Percentiles rank a stretch among this genome's conserved stretches.
These are phyloP conservation scores for Blastobotrys illinoisensis DNA, from an alignment of 1,139 yeast genomes.

Conservation along the genomic window DNA sequence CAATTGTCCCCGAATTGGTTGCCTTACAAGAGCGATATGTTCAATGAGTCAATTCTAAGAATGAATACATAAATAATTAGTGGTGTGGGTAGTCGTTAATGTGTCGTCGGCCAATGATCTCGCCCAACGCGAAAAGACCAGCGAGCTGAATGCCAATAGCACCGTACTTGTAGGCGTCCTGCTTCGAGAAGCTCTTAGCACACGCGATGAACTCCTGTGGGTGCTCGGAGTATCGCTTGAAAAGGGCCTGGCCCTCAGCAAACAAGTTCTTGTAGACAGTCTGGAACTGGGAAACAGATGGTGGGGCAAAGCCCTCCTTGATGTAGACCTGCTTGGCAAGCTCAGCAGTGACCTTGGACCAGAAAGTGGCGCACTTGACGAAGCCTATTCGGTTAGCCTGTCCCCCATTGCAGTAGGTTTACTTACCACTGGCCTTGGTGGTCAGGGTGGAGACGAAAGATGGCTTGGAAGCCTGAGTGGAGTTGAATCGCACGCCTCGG, in stretches of 20 bases:
- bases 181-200: conserved; percentile 49
- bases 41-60: not conserved
- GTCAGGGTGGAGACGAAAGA: conserved; percentile 41
- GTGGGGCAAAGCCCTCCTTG: conserved; percentile 92
- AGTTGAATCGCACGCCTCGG: conserved; percentile 38
- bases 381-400: conserved; percentile 10
- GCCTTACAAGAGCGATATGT: too few relatives aligned
- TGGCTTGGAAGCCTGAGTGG: conserved; percentile 35
- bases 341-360: conserved; percentile 87
- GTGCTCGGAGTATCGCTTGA: conserved; percentile 33
- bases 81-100: conserved; percentile 69
- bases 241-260: conserved; percentile 46
- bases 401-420: not conserved
- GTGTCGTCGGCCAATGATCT: conserved; percentile 92
- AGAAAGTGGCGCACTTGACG: conserved; percentile 46
- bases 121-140: conserved; percentile 93
- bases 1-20: too few relatives aligned
- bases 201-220: conserved; percentile 28
- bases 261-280: conserved; percentile 58
- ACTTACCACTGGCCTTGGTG: conserved; percentile 43
- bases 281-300: conserved; percentile 72
- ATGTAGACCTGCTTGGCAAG: conserved; percentile 84
- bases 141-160: conserved; percentile 77
- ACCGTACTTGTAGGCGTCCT: conserved; percentile 59
- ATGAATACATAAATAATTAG: conserved; percentile 4